Evolutionary conservation across 106 monocot genomes (phyloP), one percentile per base, ranked within the genome.

Genomic region (Acorus gramineus): DNA sequence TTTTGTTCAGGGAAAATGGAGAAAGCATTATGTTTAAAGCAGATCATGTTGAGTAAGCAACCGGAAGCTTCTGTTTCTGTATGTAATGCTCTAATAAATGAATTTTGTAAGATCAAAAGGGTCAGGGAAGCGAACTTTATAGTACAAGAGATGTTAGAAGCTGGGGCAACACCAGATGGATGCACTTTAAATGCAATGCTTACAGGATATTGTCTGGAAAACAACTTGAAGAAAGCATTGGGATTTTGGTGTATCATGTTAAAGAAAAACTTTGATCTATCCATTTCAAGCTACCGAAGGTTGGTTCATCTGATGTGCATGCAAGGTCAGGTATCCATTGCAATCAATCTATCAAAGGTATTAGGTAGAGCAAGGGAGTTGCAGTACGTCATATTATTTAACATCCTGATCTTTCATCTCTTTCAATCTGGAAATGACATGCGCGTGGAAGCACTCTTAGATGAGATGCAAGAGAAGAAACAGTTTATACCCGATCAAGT

Each of bases 351-450:
- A 52, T 59, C 61, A 76, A 63, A 80, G n/a, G 14, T 92, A 53
- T 63, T 86, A 46, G 12, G 50, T 12, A 57, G 46, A 42, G 48
- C 57, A 64, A 43, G 28, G 55, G 60, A 57, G 44, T 66, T 67
- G 52, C 42, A 57, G 2, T 59, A 66, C 47, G 50, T 76, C 8
- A 63, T 73, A 46, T 64, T 80, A 52, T 63, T 72, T 58, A 99
- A 99, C 59, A 80, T 92, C 66, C 60, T 99, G 50, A 84, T 99
- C 53, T 99, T 81, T 70, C 62, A 70, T 84, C 81, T 99, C 14
- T 89, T 89, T 58, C 76, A 79, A 44, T 54, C 64, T 44, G 77
- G 75, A 74, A 69, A 79, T 44, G 53, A 44, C 66, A 69, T 70
- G 9, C 67, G 72, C 63, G 82, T 84, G 58, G 75, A 86, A 58